Base-by-base conservation (phyloP, 208 protist species). In the Leishmania guyanensis region DNA sequence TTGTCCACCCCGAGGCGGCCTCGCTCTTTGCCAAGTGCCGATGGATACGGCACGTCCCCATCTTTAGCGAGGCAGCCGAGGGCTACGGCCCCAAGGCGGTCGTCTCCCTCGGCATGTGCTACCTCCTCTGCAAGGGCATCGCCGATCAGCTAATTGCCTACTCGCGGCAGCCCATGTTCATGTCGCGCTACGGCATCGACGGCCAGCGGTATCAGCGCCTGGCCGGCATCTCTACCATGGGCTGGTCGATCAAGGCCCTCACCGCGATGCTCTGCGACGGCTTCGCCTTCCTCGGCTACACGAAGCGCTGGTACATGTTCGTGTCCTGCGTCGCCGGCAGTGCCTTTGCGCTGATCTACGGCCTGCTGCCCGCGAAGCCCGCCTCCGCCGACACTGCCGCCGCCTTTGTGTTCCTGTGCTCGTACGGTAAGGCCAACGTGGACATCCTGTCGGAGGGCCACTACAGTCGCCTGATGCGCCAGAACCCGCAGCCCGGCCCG, bases 371-470 rank as follows among this genome's bases (percentile, higher is more conserved):
- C 33, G 75, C 76, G 33, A 88, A 81, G 73, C 22, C 26, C 5
- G 77, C 79, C 5, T 89, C 86, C 51, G 91, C 85, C 56, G 62
- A 88, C 36, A 76, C 71, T 9, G 91, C 82, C 36, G 87, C 75
- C 39, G 88, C 79, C 17, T 85, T 96, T 58, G 80, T 93, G 78
- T 94, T 94, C 74, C 75, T 94, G 33, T 87, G 81, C 53, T 78
- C 73, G 56, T 93, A 83, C 72, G 82, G 86, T 53, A 93, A 91
- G 81, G 88, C 89, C 39, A 92, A 91, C 76, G 85, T 96, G 68
- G 92, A 96, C 80, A 94, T 94, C 72, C 86, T 96, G 20, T 92
- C 90, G 1, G 88, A 96, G 80, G 92, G 92, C 53, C 90, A 92
- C 77, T 96, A 96, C 91, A 94, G 88, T 58, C 88, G 90, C 26